Base-by-base conservation (phyloP, 192 early-diverging fungal genomes). In the Coemansia sp. region DNA sequence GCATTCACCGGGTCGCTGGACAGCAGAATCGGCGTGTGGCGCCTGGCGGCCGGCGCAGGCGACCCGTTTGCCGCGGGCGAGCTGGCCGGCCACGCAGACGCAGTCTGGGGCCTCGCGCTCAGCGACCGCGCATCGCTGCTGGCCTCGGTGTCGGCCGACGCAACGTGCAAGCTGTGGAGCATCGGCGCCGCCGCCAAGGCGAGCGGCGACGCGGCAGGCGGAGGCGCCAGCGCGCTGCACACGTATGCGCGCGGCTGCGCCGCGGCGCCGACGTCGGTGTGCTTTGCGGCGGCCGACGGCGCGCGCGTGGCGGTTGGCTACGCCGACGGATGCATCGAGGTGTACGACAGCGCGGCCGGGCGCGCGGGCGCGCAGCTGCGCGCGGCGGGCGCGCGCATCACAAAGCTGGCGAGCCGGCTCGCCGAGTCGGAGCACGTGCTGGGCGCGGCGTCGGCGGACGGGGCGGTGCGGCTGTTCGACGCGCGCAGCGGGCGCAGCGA, bases 1-100 rank as follows among this genome's bases (percentile, higher is more conserved):
- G 77, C 70, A 3, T 84, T 73, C 61, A 71, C 81, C n/a, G 77
- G 45, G 32, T 71, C 70, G n/a, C 68, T 84, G 41, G 81, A 84
- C 63, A 69, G 70, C 48, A 47, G 48, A 15, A 70, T 84, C 32
- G 61, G 69, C 9, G 71, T 67, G 50, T 84, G 81, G 81, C 53
- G 44, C 13, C 65, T 41, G 1, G 6, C n/a, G 6, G 42, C 18
- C 18, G 9, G 16, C 19, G 38, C 9, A 4, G 3, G 63, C 19
- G 39, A 48, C 38, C 37, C 56, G 9, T 84, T 84, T 49, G 67
- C 81, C 4, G 61, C 38, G 19, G 44, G 73, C 15, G 61, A 61
- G 44, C 64, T 79, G 53, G 6, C 15, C 0, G 72, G 68, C 11
- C 81, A 84, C 53, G 52, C 65, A 0, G 81, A 79, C 9, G 76